Conservation (phyloP, 805 yeast genomes). For the Ascoidea tarda region DNA sequence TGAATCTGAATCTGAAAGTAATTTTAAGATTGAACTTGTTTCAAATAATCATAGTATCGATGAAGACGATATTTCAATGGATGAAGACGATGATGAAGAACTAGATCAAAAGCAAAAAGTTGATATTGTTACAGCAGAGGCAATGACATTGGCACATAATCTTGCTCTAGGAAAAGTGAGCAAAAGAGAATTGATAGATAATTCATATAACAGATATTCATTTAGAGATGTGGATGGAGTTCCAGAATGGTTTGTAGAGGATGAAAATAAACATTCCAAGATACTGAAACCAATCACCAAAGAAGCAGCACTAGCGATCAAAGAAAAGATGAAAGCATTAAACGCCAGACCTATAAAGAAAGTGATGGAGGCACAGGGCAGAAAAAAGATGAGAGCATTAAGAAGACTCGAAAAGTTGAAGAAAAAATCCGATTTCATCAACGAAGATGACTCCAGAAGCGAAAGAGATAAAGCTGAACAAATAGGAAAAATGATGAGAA, state of each 20-base stretch:
- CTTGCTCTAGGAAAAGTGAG: constrained; percentile 80
- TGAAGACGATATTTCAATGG: constrained; percentile 11
- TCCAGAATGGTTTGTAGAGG: constrained; percentile 96
- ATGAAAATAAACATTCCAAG: constrained; percentile 78
- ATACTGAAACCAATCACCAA: constrained; percentile 86
- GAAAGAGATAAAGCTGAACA: constrained; percentile 94
- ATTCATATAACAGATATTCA: constrained; percentile 83
- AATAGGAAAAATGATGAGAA: constrained; percentile 73
- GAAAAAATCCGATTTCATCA: constrained; percentile 85
- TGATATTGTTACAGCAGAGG: constrained; percentile 84
- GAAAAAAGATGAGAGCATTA: constrained; percentile 89
- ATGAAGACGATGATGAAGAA: constrained; percentile 13
- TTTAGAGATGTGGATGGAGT: constrained; percentile 83
- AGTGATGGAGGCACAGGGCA: constrained; percentile 94
- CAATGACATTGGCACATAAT: constrained; percentile 97
- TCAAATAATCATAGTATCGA: constrained; percentile 7
- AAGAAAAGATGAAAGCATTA: constrained; percentile 61
- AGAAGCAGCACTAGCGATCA: constrained; percentile 73
- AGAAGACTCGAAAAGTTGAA: constrained; percentile 76
- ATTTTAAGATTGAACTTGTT: constrained; percentile 13
- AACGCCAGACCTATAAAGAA: constrained; percentile 98
- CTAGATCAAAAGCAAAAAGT: constrained; percentile 46
- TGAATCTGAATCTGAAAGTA: constrained; percentile 11
- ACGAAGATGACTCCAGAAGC: constrained; percentile 74
- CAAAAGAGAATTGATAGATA: constrained; percentile 77